Base-by-base conservation (phyloP, 768 basidiomycete species). In the Albatrellus ellisii region DNA sequence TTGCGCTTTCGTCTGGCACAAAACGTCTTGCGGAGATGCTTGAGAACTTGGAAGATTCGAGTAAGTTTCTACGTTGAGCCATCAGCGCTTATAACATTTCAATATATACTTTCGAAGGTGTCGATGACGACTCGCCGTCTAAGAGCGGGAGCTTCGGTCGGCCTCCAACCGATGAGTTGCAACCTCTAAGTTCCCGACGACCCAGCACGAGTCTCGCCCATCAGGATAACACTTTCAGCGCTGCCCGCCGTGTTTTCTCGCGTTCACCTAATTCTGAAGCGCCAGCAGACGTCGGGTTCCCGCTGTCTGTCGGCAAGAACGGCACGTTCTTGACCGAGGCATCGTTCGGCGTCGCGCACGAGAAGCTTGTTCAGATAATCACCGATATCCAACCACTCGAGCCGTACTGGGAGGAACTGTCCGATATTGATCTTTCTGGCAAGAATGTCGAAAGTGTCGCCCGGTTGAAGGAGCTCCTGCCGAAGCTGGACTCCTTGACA, bases 351-450 rank as follows among this genome's bases (percentile, higher is more conserved):
- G 79, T 97, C 33, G 74, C 90, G n/a, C 87, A 88, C 53, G 94
- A 97, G 56, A 73, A 75, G 34, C 73, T 99, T 4, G 82, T 98
- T 2, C 76, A 86, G 58, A 78, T 87, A 52, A 88, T 99, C 55
- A 97, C 92, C 32, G 91, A 97, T 53, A 77, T 91, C 10, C 82
- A 91, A 55, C 90, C 92, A 15, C 95, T 86, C 59, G 88, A 91
- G 55, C 90, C 92, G 18, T 71, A 87, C 56, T 99, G 95, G 95
- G 92, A 97, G 52, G 67, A 72, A 29, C 62, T 99, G 45, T 65
- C 54, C 43, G 60, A 64, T 20, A 78, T 99, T 50, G 80, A 97
- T 56, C 64, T 99, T 42, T 75, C 75, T 21, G 61, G 66, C 26
- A 80, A 77, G 58, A 74, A 72, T 38, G 60, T 86, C 38, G 87